Evolutionary conservation across 2,329 filamentous ascomycete genomes (phyloP).

Genomic region (Botryosphaeria agaves): DNA sequence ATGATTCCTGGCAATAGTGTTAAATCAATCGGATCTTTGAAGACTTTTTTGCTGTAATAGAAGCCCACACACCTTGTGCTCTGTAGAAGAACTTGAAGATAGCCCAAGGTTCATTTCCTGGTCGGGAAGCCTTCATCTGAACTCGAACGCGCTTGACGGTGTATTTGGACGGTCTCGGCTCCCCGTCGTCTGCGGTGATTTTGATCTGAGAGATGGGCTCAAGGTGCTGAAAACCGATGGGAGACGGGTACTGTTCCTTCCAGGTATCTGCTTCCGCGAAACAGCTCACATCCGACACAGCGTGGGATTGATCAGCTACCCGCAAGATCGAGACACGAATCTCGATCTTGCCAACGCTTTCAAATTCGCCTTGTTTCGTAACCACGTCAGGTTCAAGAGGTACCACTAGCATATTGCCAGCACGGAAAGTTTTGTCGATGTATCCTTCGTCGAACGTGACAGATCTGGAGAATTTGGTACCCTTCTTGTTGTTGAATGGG

Average conservation of each 20-base stretch:
- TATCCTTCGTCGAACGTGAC: constrained; percentile 4
- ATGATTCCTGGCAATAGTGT: too few relatives aligned
- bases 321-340: constrained; percentile 13
- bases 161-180: neutral
- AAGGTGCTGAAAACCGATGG: constrained; percentile 7
- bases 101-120: constrained; percentile 19
- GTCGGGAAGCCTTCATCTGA: constrained; percentile 6
- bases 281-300: constrained; percentile 4
- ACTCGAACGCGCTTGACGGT: constrained; percentile 5
- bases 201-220: constrained; percentile 9
- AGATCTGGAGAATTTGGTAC: neutral
- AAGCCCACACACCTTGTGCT: constrained; percentile 2
- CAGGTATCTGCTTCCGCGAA: constrained; percentile 6
- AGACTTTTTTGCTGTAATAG: too few relatives aligned
- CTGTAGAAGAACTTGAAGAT: constrained; percentile 25
- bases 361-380: constrained; percentile 4
- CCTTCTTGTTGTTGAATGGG: neutral
- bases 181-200: constrained; percentile 7
- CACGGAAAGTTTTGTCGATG: constrained; percentile 3
- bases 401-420: constrained; percentile 1
- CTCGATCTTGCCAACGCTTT: constrained; percentile 15
- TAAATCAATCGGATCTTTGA: constrained; percentile 7
- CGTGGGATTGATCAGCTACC: constrained; percentile 7
- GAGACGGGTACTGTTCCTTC: neutral
- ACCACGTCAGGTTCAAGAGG: constrained; percentile 1